Evolutionary conservation across 2,329 filamentous ascomycete genomes (phyloP), one percentile per base, ranked within the genome.

Genomic region (Calonectria pauciramosa): DNA sequence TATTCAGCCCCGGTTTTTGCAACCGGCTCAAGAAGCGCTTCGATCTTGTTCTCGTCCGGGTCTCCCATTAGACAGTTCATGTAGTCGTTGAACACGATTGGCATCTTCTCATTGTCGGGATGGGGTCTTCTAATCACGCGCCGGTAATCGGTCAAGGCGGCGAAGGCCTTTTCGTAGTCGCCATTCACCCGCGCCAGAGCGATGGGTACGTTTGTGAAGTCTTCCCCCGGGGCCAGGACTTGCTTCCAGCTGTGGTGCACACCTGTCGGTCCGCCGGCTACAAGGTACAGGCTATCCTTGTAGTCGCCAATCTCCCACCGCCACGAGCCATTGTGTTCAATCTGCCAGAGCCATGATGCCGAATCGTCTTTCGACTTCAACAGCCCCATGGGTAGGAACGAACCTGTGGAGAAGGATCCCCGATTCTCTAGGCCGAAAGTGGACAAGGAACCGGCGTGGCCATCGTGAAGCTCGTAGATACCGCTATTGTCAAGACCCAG

Each of bases 41-140:
- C 79, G 20, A 86, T 79, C 32, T 84, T 82, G 0, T 80, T 69
- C 14, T 84, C 84, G 23, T 83, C 82, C 0, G 82, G 82, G 68
- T 86, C 83, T 1, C 84, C 84, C 83, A 85, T 85, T 4, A 85
- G 78, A 49, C 84, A 86, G 72, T 85, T 86, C 84, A 85, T 86
- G 63, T 84, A 85, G 68, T 86, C 83, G 73, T 86, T 86, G 78
- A 85, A 85, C 28, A 86, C 82, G 41, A 85, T 78, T 0, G 82
- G 80, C 0, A 85, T 64, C 1, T 44, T 59, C 14, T 79, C 69
- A 64, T 83, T 81, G 70, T 85, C 84, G 0, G 32, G 34, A 60
- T 85, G 83, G 1, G 71, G 71, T 4, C 82, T 75, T 6, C 82
- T 76, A 13, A 84, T 83, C 4, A 44, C 72, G 2, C 84, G 80